Percentiles rank a stretch among this genome's conserved stretches.
Conservation (phyloP, 2,329 filamentous ascomycete genomes). For the Orbilia brochopaga region DNA sequence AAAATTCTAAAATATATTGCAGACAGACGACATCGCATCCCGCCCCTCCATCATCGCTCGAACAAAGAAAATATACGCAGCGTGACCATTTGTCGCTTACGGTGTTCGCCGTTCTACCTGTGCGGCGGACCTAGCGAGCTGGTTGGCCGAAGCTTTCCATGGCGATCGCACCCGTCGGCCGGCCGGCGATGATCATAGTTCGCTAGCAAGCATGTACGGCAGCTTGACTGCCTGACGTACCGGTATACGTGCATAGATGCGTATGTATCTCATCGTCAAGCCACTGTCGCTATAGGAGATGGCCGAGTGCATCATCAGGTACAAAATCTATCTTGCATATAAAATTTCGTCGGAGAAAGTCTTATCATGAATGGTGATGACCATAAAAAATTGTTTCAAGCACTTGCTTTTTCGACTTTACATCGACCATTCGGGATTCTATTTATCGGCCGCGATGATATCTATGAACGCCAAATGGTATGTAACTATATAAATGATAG, state of each 20-base stretch:
- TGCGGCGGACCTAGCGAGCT: slow-evolving; percentile 1
- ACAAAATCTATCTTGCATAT: background rate
- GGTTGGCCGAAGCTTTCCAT: background rate
- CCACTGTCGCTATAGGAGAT: too few species aligned
- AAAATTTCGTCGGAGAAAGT: background rate
- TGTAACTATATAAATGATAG: slow-evolving; percentile 17
- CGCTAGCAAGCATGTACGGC: background rate
- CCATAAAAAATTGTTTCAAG: slow-evolving; percentile 11
- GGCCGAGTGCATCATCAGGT: too few species aligned
- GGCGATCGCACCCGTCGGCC: background rate
- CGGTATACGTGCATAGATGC: too few species aligned
- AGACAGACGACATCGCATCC: slow-evolving; percentile 33
- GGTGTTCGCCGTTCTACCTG: slow-evolving; percentile 40
- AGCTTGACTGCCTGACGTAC: too few species aligned
- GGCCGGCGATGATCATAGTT: background rate
- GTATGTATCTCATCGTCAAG: background rate
- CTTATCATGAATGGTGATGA: background rate
- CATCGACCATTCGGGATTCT: slow-evolving; percentile 33
- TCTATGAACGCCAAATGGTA: slow-evolving; percentile 49
- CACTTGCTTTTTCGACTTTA: slow-evolving; percentile 11
- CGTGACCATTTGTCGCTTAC: slow-evolving; percentile 21
- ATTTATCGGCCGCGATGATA: slow-evolving; percentile 22
- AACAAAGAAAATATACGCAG: slow-evolving; percentile 20
- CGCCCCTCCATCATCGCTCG: slow-evolving; percentile 35
- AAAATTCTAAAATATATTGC: background rate